Percentiles rank a stretch among this genome's conserved stretches.
phyloP scores from a whole-genome alignment of 306 rosid species.

The Prinsepia uniflora region DNA sequence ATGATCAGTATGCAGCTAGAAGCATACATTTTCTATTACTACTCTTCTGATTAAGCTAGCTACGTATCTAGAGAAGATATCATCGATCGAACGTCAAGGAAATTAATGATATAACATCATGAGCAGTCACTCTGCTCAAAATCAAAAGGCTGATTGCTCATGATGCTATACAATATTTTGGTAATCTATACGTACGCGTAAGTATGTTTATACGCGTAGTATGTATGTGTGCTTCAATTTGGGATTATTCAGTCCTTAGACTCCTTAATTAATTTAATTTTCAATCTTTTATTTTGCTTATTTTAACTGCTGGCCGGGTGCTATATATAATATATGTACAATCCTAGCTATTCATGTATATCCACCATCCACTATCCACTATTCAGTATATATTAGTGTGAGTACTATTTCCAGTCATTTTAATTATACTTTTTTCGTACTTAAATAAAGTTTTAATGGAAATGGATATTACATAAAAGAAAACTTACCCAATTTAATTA shows the following conservation, averaged over 20 bases:
- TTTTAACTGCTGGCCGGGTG: constrained; percentile 6
- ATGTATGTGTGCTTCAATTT: constrained; percentile 17
- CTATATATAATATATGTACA: too few relatives aligned
- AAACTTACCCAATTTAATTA: too few relatives aligned
- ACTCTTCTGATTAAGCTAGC: not conserved
- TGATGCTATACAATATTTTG: constrained; percentile 78
- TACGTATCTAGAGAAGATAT: too few relatives aligned
- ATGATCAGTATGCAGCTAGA: not conserved
- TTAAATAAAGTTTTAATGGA: too few relatives aligned
- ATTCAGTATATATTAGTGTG: constrained; percentile 3
- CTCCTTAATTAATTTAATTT: constrained; percentile 17
- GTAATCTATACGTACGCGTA: not conserved
- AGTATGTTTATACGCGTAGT: not conserved
- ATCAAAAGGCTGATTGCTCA: constrained; percentile 97
- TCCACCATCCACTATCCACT: not conserved
- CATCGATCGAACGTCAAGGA: constrained; percentile 32
- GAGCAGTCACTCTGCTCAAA: constrained; percentile 96
- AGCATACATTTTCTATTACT: constrained; percentile 16
- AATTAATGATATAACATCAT: constrained; percentile 81
- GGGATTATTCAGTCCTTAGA: constrained; percentile 19
- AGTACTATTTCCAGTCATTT: not conserved
- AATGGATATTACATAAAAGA: too few relatives aligned
- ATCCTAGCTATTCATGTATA: constrained; percentile 20
- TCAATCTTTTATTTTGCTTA: constrained; percentile 7
- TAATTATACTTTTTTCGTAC: not conserved